Evolutionary conservation across 2,329 filamentous ascomycete species (phyloP), one percentile per base, ranked within the genome.

Genomic region (Diaporthe vaccinii): DNA sequence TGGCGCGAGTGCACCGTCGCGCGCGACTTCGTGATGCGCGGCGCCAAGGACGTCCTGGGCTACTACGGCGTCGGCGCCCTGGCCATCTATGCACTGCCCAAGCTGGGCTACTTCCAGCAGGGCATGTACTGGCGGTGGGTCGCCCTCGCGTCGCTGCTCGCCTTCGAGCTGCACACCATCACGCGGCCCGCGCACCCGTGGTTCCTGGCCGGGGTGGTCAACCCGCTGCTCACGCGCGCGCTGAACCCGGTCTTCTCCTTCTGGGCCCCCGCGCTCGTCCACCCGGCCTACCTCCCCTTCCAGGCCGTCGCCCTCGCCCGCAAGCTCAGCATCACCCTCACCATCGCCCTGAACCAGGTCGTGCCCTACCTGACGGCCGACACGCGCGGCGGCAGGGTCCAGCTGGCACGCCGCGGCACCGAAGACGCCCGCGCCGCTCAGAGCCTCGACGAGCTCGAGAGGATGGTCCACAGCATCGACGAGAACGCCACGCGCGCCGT

Each of bases 341-440:
- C 95, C 84, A 95, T 98, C 78, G 96, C 94, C 69, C 90, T 98
- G 75, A 92, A 92, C 8, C 95, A 98, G 84, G 89, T 97, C 69
- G 93, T 93, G 0, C 94, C 95, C 4, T 85, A 95, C 6, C 84
- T 94, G 17, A 84, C 82, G 65, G 84, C 81, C 78, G 85, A 84
- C 77, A 84, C 80, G 78, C 82, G 74, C 77, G 82, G 79, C 72
- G 82, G 78, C 78, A 80, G 76, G 77, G 72, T 82, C 59, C 77
- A 76, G 68, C 77, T 79, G 72, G 78, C 80, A 44, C 79, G 79
- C 73, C 81, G 80, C 7, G 84, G 84, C 5, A 84, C 86, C n/a
- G 85, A 90, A 80, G 86, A 89, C 83, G 80, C 84, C 28, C 81
- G 90, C 34, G 85, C 90, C 68, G 59, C 65, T 59, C 89, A 93